Conservation (phyloP, 106 monocot species). For the Allium cepa region DNA sequence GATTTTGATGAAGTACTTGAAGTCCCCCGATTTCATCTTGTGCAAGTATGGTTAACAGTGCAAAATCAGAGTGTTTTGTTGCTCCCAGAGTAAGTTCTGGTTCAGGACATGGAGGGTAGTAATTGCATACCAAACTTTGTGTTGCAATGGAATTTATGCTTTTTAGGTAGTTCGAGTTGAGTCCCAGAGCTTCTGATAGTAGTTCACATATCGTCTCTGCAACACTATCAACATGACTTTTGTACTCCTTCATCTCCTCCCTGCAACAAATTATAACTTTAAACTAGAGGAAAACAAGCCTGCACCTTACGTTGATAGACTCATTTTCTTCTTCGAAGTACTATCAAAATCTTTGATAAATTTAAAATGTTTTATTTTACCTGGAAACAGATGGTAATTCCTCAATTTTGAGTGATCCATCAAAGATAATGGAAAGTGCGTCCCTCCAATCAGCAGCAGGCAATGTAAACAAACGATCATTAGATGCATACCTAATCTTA, state of each 20-base stretch:
- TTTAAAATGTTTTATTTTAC: background rate
- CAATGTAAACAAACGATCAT: slow-evolving; percentile 5
- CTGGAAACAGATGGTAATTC: slow-evolving; percentile 8
- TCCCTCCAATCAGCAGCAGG: slow-evolving; percentile 19
- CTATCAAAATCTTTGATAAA: background rate
- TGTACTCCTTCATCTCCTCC: slow-evolving; percentile 8
- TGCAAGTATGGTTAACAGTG: slow-evolving; percentile 62
- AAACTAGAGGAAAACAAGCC: too few relatives aligned
- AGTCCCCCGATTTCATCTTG: slow-evolving; percentile 65
- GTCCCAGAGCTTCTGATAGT: slow-evolving; percentile 15
- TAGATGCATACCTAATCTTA: slow-evolving; percentile 7
- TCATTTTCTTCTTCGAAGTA: too few relatives aligned
- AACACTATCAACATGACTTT: background rate
- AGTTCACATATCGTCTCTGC: slow-evolving; percentile 5
- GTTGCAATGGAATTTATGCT: slow-evolving; percentile 38
- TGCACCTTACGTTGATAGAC: too few relatives aligned
- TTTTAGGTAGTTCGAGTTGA: slow-evolving; percentile 23
- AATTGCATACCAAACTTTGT: slow-evolving; percentile 27
- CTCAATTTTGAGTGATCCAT: background rate
- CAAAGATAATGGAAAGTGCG: background rate
- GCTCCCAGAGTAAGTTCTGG: slow-evolving; percentile 57
- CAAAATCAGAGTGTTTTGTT: slow-evolving; percentile 43
- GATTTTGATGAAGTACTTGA: slow-evolving; percentile 37
- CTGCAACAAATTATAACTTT: background rate
- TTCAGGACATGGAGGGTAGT: slow-evolving; percentile 77